Conservation (phyloP, 768 basidiomycete species). For the Termitomyces heimii region DNA sequence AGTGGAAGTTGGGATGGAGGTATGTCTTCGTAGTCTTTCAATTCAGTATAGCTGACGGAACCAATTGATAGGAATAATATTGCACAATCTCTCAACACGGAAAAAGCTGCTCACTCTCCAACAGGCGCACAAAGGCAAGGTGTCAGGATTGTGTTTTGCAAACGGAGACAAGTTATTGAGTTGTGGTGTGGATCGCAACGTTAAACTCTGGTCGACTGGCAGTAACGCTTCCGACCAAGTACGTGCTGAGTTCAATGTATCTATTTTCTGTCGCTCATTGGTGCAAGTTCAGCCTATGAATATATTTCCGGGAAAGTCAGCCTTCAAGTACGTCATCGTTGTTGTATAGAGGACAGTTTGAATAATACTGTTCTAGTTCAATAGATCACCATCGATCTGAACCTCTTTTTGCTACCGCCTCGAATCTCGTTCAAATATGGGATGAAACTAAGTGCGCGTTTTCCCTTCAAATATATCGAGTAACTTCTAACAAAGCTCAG, state of each 20-base stretch:
- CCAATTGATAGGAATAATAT: slow-evolving; percentile 57
- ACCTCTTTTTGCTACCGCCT: slow-evolving; percentile 90
- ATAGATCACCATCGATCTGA: slow-evolving; percentile 93
- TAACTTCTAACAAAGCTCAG: slow-evolving; percentile 28
- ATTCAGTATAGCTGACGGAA: background rate
- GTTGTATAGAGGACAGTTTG: background rate
- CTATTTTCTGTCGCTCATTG: background rate
- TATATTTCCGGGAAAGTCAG: slow-evolving; percentile 79
- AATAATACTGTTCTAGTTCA: slow-evolving; percentile 42
- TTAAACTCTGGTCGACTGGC: slow-evolving; percentile 73
- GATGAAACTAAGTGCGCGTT: slow-evolving; percentile 85
- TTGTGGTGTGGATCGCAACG: slow-evolving; percentile 77
- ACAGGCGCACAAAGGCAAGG: slow-evolving; percentile 79
- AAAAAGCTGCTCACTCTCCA: slow-evolving; percentile 50
- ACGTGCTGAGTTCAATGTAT: slow-evolving; percentile 7
- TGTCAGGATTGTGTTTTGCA: slow-evolving; percentile 76
- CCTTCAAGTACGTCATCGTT: slow-evolving; percentile 70
- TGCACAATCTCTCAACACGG: slow-evolving; percentile 72
- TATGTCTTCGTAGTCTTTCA: slow-evolving; percentile 30
- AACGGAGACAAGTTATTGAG: slow-evolving; percentile 58
- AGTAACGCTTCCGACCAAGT: slow-evolving; percentile 28
- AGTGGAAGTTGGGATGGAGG: slow-evolving; percentile 97
- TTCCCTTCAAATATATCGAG: background rate
- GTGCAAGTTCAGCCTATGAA: slow-evolving; percentile 50
- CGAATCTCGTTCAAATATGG: slow-evolving; percentile 93